Evolutionary conservation across 2,329 filamentous ascomycete species (phyloP), one percentile per base, ranked within the genome.

Genomic region (Zasmidium cellare): DNA sequence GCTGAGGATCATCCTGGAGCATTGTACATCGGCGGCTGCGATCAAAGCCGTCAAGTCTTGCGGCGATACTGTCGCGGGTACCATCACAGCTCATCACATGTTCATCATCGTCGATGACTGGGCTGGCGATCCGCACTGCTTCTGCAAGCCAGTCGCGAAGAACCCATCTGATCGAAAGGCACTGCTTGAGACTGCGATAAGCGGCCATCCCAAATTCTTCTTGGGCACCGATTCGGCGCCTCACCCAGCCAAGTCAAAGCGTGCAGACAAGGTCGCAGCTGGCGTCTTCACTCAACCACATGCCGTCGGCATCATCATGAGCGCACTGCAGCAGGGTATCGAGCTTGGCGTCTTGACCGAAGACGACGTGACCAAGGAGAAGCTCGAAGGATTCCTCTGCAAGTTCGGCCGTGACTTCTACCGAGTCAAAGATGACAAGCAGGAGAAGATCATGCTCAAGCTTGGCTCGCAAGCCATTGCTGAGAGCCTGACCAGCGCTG

Each of bases 21-120:
- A 97, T 77, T 96, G 91, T 80, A 92, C 91, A 11, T 96, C 91
- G 1, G 87, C 86, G 1, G 90, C 89, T 0, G 92, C 92, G 0
- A 80, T 96, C 3, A 84, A 89, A 62, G 87, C 91, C 0, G 92
- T 97, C 35, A 82, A 83, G 63, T 79, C 84, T 14, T 96, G 91
- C 69, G 91, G 91, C 0, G 83, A 87, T 18, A 89, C 84, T 2
- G 93, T 97, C 22, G 88, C 84, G 0, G 87, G 83, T 3, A 93
- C 90, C 9, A 91, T 96, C 65, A 96, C 92, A 0, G 90, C 91
- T 1, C 92, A 96, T 70, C 92, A 96, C 69, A 80, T 96, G 20
- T 91, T 85, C 65, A 81, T 97, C 28, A 91, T 88, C 12, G 86
- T 90, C 16, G 88, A 94, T 67, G 87, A 92, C 67, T 88, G 45